Evolutionary conservation across 305 asterid species (phyloP).

Genomic region (Nicotiana rustica): DNA sequence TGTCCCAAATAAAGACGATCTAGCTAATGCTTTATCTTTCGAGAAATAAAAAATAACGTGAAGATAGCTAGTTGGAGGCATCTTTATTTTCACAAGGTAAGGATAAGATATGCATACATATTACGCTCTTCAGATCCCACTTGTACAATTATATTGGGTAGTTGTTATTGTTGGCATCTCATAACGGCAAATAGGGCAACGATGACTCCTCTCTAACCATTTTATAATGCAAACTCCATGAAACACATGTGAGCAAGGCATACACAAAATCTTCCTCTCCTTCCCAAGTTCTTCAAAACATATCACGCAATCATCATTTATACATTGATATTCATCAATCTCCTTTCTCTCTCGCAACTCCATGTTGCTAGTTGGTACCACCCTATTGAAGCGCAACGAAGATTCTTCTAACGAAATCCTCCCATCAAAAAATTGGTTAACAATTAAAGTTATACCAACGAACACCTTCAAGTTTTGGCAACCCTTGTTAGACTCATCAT

Average conservation of each 20-base stretch:
- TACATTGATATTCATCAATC: background rate
- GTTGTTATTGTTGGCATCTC: conserved; percentile 5
- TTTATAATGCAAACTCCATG: conserved; percentile 32
- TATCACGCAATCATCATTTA: background rate
- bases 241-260: conserved; percentile 36
- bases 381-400: background rate
- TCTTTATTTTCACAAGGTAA: no score
- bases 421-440: no score
- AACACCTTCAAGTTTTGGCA: no score
- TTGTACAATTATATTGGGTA: no score
- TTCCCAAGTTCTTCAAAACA: conserved; percentile 2
- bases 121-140: background rate
- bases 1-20: no score
- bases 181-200: conserved; percentile 31
- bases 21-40: no score
- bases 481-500: no score
- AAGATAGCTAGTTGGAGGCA: no score
- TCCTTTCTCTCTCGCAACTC: background rate
- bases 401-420: background rate
- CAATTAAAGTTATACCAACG: no score
- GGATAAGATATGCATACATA: no score
- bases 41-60: no score
- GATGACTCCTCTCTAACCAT: background rate
- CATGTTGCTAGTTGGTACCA: background rate
- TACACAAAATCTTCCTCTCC: background rate